These are phyloP conservation scores for Botrytis aclada DNA, from an alignment of 2,329 filamentous ascomycete genomes.

Conservation along the genomic window DNA sequence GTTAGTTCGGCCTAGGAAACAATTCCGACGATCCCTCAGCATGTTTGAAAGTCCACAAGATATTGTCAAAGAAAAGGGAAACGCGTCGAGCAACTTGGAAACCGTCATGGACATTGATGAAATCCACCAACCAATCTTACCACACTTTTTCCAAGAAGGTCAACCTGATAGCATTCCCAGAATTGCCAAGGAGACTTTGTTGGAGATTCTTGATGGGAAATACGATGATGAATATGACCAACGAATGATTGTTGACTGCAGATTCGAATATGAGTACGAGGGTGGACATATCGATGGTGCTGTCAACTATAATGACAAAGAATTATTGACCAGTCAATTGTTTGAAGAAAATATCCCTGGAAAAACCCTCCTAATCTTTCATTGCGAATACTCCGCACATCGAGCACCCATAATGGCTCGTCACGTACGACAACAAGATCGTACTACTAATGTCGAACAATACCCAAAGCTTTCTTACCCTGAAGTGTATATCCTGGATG, in stretches of 20 bases:
- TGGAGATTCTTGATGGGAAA: constrained; percentile 84
- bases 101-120: constrained; percentile 84
- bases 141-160: constrained; percentile 78
- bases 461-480: constrained; percentile 93
- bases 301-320: constrained; percentile 96
- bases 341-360: constrained; percentile 65
- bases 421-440: constrained; percentile 85
- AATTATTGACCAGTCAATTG: constrained; percentile 73
- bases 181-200: constrained; percentile 76
- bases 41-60: constrained; percentile 96
- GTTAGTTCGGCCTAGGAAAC: constrained; percentile 74
- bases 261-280: constrained; percentile 98
- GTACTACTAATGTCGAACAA: constrained; percentile 75
- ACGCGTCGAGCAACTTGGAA: constrained; percentile 57
- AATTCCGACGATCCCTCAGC: constrained; percentile 87
- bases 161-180: constrained; percentile 84
- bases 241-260: constrained; percentile 88
- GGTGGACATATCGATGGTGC: constrained; percentile 93
- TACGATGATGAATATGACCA: constrained; percentile 74
- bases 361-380: constrained; percentile 82
- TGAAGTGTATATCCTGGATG: constrained; percentile 94
- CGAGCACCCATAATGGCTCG: constrained; percentile 95
- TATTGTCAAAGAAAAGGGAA: constrained; percentile 73
- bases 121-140: constrained; percentile 68
- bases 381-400: constrained; percentile 98